Percentiles rank a stretch among this genome's conserved stretches.
Conservation (phyloP, 1,284 basidiomycete species). For the Tremellales sp. region DNA sequence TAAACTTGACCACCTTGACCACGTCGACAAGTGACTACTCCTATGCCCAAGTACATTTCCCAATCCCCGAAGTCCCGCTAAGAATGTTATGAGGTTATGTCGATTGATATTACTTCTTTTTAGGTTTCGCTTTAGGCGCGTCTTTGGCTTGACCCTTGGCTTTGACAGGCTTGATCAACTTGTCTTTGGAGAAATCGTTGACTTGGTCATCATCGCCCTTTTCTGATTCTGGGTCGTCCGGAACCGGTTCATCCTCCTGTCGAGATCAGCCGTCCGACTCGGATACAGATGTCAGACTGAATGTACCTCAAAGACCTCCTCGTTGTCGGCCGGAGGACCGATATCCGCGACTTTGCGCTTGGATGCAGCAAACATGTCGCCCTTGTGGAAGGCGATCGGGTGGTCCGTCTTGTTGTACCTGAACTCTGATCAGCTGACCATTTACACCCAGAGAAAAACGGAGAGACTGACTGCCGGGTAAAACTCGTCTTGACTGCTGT, state of each 20-base stretch:
- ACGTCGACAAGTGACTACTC: too few relatives aligned
- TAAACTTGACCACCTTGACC: too few relatives aligned
- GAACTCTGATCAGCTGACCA: background rate
- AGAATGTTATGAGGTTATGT: too few relatives aligned
- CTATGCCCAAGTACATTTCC: too few relatives aligned
- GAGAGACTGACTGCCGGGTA: slow-evolving; percentile 67
- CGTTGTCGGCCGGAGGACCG: slow-evolving; percentile 75
- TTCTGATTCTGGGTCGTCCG: slow-evolving; percentile 49
- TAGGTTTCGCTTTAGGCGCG: slow-evolving; percentile 18
- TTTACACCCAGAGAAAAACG: background rate
- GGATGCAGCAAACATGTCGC: slow-evolving; percentile 66
- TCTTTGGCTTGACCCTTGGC: slow-evolving; percentile 29
- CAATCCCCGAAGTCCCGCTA: too few relatives aligned
- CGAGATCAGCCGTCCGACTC: background rate
- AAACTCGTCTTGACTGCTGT: slow-evolving; percentile 76
- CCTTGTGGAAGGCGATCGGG: slow-evolving; percentile 87
- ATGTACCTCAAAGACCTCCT: slow-evolving; percentile 69
- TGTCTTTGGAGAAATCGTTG: slow-evolving; percentile 53
- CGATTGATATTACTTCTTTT: slow-evolving; percentile 21
- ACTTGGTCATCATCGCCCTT: slow-evolving; percentile 46
- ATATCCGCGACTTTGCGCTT: slow-evolving; percentile 62
- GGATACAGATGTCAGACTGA: background rate
- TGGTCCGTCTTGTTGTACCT: slow-evolving; percentile 84
- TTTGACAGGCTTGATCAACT: slow-evolving; percentile 55
- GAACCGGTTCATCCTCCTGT: slow-evolving; percentile 34